Evolutionary conservation across 2,329 filamentous ascomycete species (phyloP), one percentile per base, ranked within the genome.

Genomic region (Dothistroma pini): DNA sequence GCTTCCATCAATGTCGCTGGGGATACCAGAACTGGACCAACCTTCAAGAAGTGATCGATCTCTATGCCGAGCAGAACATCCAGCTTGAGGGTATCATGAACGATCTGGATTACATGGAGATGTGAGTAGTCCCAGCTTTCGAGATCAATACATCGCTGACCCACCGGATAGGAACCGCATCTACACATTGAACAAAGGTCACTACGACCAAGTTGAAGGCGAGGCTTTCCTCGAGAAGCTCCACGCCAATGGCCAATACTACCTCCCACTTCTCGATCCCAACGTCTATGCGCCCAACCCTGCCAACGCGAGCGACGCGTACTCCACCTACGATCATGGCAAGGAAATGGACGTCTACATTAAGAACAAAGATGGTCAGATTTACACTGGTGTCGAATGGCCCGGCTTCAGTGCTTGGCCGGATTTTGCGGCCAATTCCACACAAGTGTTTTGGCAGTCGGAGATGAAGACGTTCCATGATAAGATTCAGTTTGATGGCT

Each of bases 251-350:
- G 80, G 81, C 34, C 81, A 81, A 61, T 79, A 84, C 62, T 85
- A 81, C 61, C 75, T 85, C 11, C 83, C 83, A 0, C 85, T 85
- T 60, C 78, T 85, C 5, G 83, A 85, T 67, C 74, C 78, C 9
- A 83, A 78, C 32, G 87, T 88, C 53, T 91, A 90, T 68, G 82
- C 83, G 16, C 88, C 88, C 0, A 87, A 89, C 64, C 86, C 86
- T 0, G 75, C 81, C 8, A 87, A 90, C 68, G 76, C 77, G 0
- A 83, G 79, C 50, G 88, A 90, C 10, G 69, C 72, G 0, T 84
- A 85, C 64, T 75, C 76, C 14, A 76, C 78, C 0, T 85, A 82
- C 65, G 75, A 76, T 9, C 75, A 80, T n/a, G 83, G 83, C 5
- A 78, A 80, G 51, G 76, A 76, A 16, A 76, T 78, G 1, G 76